Conservation (phyloP, 169 alveolate genomes). For the Plasmodium blacklocki region DNA sequence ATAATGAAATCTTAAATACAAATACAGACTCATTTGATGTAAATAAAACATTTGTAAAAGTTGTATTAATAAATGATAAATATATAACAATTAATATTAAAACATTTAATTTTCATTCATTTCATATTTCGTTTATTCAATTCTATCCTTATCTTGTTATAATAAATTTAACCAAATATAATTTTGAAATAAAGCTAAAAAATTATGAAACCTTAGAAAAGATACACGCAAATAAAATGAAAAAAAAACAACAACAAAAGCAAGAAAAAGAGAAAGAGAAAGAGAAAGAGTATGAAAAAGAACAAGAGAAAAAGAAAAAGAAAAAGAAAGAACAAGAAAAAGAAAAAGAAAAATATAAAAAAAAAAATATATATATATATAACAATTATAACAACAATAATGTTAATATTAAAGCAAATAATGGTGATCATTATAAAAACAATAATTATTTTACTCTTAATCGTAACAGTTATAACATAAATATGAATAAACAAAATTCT, state of each 20-base stretch:
- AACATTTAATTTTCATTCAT: slow-evolving; percentile 22
- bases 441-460: no score
- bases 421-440: no score
- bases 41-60: slow-evolving; percentile 21
- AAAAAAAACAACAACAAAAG: not conserved
- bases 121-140: slow-evolving; percentile 26
- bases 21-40: slow-evolving; percentile 11
- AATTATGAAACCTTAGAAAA: slow-evolving; percentile 14
- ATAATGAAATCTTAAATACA: not conserved
- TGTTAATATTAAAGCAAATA: no score
- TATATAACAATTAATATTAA: slow-evolving; percentile 27
- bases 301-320: not conserved
- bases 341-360: not conserved
- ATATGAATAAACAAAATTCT: no score
- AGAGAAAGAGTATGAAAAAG: not conserved
- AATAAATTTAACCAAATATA: slow-evolving; percentile 45
- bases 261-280: not conserved
- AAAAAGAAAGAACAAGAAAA: not conserved
- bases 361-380: not conserved
- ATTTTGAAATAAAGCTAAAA: slow-evolving; percentile 28
- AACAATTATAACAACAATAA: not conserved
- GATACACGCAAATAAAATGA: not conserved
- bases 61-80: slow-evolving; percentile 23
- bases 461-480: no score
- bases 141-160: slow-evolving; percentile 41